Base-by-base conservation (phyloP, 192 early-diverging fungal species). In the Globomyces pollinis-pini region DNA sequence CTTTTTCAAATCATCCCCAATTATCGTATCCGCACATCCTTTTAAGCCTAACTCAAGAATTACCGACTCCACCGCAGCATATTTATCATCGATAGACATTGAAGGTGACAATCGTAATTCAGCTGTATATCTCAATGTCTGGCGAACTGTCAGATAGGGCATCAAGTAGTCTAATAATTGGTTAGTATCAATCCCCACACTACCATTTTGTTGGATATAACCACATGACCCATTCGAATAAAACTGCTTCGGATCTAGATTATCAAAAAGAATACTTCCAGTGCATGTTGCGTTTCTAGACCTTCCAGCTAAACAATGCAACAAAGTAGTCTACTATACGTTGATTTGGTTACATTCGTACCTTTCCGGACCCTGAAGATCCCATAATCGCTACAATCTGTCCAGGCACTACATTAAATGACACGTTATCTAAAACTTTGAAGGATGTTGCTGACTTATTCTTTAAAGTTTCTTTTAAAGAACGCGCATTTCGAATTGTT, bases 301-400 rank as follows among this genome's bases (percentile, higher is more conserved):
- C 84, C 67, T 82, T 75, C 58, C 91, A 70, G 69, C 75, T 16
- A 80, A 51, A 15, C 65, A 62, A 53, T 80, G 76, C 9, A 80
- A 50, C 3, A 80, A 54, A 0, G 72, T 74, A 11, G 65, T 70
- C 55, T 77, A n/a, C n/a, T n/a, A n/a, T n/a, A n/a, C n/a, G n/a
- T n/a, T n/a, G n/a, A n/a, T n/a, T n/a, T n/a, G n/a, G n/a, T n/a
- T n/a, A n/a, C n/a, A n/a, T n/a, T n/a, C n/a, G n/a, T n/a, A n/a
- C n/a, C n/a, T n/a, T n/a, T n/a, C n/a, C n/a, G n/a, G n/a, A n/a
- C n/a, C n/a, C n/a, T n/a, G n/a, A n/a, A n/a, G 91, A 89, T 0
- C 95, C 95, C 85, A 96, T 91, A 12, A 98, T 80, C 4, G 90
- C 91, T 54, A 87, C 64, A 31, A 89, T 56, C 24, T 84, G 77